Conservation (phyloP, 768 basidiomycete genomes). For the Leccinum uliginosum region DNA sequence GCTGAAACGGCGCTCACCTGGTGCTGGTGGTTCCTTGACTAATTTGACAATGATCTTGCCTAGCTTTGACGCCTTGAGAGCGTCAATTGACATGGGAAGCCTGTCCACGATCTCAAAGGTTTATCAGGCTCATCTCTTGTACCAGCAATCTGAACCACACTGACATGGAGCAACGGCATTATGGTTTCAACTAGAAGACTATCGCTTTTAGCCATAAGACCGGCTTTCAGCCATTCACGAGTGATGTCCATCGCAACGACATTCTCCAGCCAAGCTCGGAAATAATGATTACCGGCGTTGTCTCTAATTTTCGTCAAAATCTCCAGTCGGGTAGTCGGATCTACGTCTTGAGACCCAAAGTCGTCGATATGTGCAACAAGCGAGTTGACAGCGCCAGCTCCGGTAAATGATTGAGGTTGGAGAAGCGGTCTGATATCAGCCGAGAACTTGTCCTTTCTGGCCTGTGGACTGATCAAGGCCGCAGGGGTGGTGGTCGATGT, state of each 20-base stretch:
- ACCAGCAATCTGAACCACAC: conserved; percentile 31
- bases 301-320: conserved; percentile 79
- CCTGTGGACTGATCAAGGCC: conserved; percentile 41
- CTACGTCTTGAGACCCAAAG: conserved; percentile 61
- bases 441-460: conserved; percentile 52
- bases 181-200: conserved; percentile 62
- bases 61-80: conserved; percentile 66
- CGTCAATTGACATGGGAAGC: conserved; percentile 67
- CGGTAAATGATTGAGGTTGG: conserved; percentile 55
- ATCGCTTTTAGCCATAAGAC: conserved; percentile 52
- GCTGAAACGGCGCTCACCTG: conserved; percentile 60
- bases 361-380: conserved; percentile 56
- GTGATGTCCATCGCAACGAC: conserved; percentile 69
- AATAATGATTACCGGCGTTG: conserved; percentile 81
- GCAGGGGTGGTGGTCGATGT: conserved; percentile 22
- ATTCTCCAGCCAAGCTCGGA: conserved; percentile 82
- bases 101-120: conserved; percentile 68
- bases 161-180: conserved; percentile 84
- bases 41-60: conserved; percentile 78
- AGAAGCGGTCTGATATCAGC: conserved; percentile 53
- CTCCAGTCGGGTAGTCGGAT: conserved; percentile 61
- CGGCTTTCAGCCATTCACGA: conserved; percentile 78
- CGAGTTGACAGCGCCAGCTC: conserved; percentile 62
- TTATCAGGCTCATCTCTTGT: conserved; percentile 17
- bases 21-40: conserved; percentile 67